Base-by-base conservation (phyloP, 129 eudicot genomes). In the Pseudognaphalium luteoalbum region DNA sequence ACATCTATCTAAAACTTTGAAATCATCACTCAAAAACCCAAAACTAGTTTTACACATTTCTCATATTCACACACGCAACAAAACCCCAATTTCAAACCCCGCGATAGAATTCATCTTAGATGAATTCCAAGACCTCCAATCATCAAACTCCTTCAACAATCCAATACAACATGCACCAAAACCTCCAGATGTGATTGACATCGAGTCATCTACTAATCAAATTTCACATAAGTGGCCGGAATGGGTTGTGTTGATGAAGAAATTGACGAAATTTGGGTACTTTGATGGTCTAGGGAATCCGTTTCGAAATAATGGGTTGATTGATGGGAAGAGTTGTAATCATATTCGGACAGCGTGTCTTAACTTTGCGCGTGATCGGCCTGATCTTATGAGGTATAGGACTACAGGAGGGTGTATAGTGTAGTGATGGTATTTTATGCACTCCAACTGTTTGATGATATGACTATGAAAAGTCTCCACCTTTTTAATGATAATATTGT, bases 211-310 rank as follows among this genome's bases (percentile, higher is more conserved):
- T 58, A 9, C 29, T 11, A 72, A 73, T 58, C 73, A 75, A 63
- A 73, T 77, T 34, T 72, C 85, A 59, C 92, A 87, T 66, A 89
- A 78, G 12, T 88, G 95, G 97, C 85, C 86, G 9, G 97, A 91
- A 71, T 91, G 97, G 97, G 85, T 80, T 39, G 80, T 32, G n/a
- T 87, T 91, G 78, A 87, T 89, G 92, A 85, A 83, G 59, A 82
- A 76, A 34, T 76, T 91, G 79, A 51, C 77, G 69, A 81, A 77
- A 73, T 74, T 34, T 28, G 97, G 97, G 19, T 91, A 88, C 57
- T 87, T 88, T 70, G 89, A 83, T 2, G 77, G 63, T 56, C 64
- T 80, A 41, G 89, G 80, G 47, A 67, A 78, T 69, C 89, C 90
- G 25, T 83, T 90, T 68, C 78, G 72, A 33, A 80, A 37, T 37